These are phyloP conservation scores for Silene conica DNA, from an alignment of 148 eudicot genomes.

Conservation along the genomic window DNA sequence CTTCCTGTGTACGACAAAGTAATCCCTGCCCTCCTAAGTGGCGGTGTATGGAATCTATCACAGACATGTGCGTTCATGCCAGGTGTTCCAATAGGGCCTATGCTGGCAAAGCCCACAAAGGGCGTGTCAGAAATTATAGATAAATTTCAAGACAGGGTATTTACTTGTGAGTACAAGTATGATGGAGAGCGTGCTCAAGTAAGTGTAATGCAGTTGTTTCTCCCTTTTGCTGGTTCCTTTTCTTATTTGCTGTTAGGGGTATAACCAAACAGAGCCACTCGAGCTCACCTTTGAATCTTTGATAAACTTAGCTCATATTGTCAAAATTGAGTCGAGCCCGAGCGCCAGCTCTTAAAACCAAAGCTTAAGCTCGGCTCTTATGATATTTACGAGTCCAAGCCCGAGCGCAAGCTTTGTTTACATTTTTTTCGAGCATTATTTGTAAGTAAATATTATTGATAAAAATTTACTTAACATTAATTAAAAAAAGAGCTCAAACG, in stretches of 20 bases:
- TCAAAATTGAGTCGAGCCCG: no score
- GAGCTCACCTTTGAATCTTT: no score
- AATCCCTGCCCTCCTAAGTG: constrained; percentile 66
- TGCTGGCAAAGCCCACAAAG: constrained; percentile 92
- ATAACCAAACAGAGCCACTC: no score
- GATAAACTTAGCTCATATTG: no score
- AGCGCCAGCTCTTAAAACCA: no score
- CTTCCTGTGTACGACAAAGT: constrained; percentile 85
- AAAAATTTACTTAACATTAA: no score
- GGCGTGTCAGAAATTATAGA: constrained; percentile 92
- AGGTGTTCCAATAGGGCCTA: constrained; percentile 94
- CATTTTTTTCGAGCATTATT: no score
- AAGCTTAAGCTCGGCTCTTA: no score
- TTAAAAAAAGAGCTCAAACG: no score
- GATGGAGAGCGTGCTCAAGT: constrained; percentile 99
- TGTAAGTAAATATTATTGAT: no score
- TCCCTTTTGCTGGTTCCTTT: not conserved
- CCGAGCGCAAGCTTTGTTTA: no score
- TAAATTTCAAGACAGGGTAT: constrained; percentile 86
- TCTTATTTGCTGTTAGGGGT: constrained; percentile 1
- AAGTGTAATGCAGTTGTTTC: constrained; percentile 11
- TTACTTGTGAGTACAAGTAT: constrained; percentile 92
- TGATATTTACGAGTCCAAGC: no score
- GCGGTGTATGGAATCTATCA: constrained; percentile 74
- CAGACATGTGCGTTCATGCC: constrained; percentile 71